phyloP scores from a whole-genome alignment of 164 flowering plant species.

The Vitis vinifera region DNA sequence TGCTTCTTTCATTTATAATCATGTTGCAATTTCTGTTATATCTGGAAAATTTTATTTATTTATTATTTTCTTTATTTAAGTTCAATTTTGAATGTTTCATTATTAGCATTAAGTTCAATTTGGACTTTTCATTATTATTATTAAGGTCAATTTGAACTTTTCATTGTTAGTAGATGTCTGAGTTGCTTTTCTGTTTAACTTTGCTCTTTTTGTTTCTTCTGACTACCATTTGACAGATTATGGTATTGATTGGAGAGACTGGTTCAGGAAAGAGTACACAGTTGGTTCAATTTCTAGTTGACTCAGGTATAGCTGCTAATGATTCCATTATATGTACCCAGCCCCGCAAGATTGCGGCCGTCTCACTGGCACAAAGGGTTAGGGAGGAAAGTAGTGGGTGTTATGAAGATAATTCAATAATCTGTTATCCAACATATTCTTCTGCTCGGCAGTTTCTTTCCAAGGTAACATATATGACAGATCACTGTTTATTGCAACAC shows the following conservation, averaged over 20 bases:
- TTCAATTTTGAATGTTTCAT: too few relatives aligned
- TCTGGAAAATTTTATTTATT: too few relatives aligned
- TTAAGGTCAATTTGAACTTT: neutral
- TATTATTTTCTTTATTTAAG: too few relatives aligned
- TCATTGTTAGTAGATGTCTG: neutral
- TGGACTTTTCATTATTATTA: too few relatives aligned
- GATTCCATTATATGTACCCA: constrained; percentile 82
- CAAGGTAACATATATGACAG: constrained; percentile 75
- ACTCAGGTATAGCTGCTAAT: constrained; percentile 55
- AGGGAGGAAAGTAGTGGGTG: constrained; percentile 78
- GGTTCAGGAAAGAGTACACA: constrained; percentile 99
- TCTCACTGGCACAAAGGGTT: constrained; percentile 80
- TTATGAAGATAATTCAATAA: constrained; percentile 50
- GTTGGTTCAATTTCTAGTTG: constrained; percentile 88
- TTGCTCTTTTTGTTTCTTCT: neutral
- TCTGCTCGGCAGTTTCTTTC: constrained; percentile 45
- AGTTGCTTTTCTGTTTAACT: neutral
- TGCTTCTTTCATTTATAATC: too few relatives aligned
- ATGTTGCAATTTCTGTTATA: too few relatives aligned
- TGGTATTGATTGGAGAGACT: constrained; percentile 91
- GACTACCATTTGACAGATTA: constrained; percentile 41
- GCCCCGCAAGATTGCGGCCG: constrained; percentile 93
- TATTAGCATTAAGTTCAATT: too few relatives aligned
- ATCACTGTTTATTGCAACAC: constrained; percentile 85
- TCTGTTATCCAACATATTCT: constrained; percentile 52